These are phyloP conservation scores for Davidsoniella neocaledoniae DNA, from an alignment of 2,329 filamentous ascomycete genomes.

Conservation along the genomic window DNA sequence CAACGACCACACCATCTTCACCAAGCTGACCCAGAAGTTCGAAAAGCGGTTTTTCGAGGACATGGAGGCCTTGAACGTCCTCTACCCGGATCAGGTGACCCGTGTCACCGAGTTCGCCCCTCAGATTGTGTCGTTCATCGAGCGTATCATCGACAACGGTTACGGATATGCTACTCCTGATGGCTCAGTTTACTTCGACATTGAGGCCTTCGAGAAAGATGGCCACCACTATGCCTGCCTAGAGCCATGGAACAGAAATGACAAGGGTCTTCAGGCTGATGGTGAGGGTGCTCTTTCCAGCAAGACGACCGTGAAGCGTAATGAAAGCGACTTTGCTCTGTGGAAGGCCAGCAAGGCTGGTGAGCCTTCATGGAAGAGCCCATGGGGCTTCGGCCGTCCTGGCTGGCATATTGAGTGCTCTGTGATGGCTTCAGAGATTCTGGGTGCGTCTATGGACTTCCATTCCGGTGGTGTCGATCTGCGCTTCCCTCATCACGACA, in stretches of 20 bases:
- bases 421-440: constrained; percentile 81
- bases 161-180: constrained; percentile 62
- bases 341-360: constrained; percentile 90
- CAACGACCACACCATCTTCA: constrained; percentile 58
- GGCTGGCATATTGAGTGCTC: constrained; percentile 98
- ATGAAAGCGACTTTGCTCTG: constrained; percentile 70
- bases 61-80: constrained; percentile 72
- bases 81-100: constrained; percentile 65
- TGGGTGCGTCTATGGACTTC: constrained; percentile 75
- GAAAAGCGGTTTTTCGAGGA: constrained; percentile 80
- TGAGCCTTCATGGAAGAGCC: constrained; percentile 77
- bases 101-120: constrained; percentile 85
- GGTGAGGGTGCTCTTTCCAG: constrained; percentile 70
- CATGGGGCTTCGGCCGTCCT: constrained; percentile 74
- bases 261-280: constrained; percentile 70
- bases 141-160: constrained; percentile 66
- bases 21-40: constrained; percentile 68
- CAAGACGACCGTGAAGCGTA: constrained; percentile 48
- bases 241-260: constrained; percentile 68
- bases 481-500: constrained; percentile 83
- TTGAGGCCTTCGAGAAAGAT: constrained; percentile 63
- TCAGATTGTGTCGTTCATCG: constrained; percentile 72
- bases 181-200: constrained; percentile 91
- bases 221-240: constrained; percentile 77
- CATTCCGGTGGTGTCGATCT: constrained; percentile 88